These are phyloP conservation scores for Agaricus sinodeliciosus DNA, from an alignment of 768 basidiomycete species.

Conservation along the genomic window DNA sequence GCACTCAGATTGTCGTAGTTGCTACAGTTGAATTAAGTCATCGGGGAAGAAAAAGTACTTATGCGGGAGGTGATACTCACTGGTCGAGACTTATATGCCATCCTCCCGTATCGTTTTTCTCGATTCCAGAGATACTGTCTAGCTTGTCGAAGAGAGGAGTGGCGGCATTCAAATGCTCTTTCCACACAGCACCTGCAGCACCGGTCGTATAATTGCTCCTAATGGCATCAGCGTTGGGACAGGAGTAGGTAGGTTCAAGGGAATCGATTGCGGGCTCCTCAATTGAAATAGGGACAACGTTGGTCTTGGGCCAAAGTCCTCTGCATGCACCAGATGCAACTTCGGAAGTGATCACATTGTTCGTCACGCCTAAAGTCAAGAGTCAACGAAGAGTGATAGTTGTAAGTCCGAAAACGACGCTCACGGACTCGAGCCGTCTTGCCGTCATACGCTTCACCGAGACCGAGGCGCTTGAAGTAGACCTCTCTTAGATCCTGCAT, in stretches of 20 bases:
- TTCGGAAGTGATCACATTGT: conserved; percentile 48
- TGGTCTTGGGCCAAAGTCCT: conserved; percentile 37
- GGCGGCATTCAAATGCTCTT: conserved; percentile 31
- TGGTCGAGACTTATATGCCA: conserved; percentile 49
- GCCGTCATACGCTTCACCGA: conserved; percentile 26
- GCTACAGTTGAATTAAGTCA: conserved; percentile 18
- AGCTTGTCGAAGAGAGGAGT: conserved; percentile 33
- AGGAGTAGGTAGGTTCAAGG: conserved; percentile 40
- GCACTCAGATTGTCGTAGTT: conserved; percentile 48
- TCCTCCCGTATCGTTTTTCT: conserved; percentile 30
- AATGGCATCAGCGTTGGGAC: conserved; percentile 29
- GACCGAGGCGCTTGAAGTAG: conserved; percentile 34
- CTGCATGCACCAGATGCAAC: conserved; percentile 39
- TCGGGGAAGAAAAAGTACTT: background rate
- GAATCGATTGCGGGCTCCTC: conserved; percentile 38
- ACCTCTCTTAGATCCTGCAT: conserved; percentile 36
- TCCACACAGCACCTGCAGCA: conserved; percentile 30
- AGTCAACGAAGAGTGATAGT: background rate
- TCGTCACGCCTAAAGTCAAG: conserved; percentile 34
- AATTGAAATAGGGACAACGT: conserved; percentile 26
- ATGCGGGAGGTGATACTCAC: conserved; percentile 19
- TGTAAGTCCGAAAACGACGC: conserved; percentile 6
- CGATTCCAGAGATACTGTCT: conserved; percentile 37
- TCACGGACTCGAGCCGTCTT: conserved; percentile 30
- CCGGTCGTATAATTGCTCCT: conserved; percentile 31